Base-by-base conservation (phyloP, 139 green algal genomes). In the Chlamydomonas schloesseri region DNA sequence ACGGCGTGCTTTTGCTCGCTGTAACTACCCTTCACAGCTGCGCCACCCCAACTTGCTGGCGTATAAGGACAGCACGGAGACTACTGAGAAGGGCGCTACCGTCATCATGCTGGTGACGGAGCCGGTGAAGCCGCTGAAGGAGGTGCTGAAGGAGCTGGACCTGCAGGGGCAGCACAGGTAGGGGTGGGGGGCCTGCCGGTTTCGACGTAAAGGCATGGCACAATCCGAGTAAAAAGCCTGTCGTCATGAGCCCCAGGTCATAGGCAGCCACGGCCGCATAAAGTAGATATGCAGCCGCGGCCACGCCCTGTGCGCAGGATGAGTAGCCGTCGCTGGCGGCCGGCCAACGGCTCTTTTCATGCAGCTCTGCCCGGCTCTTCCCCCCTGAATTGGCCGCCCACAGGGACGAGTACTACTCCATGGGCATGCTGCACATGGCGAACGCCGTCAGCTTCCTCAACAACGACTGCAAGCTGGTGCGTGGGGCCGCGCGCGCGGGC, bases 361-460 rank as follows among this genome's bases (percentile, higher is more conserved):
- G n/a, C n/a, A n/a, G n/a, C n/a, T n/a, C n/a, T n/a, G n/a, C n/a
- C n/a, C n/a, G n/a, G n/a, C n/a, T n/a, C n/a, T n/a, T n/a, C n/a
- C n/a, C n/a, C n/a, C n/a, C n/a, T n/a, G n/a, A n/a, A n/a, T n/a
- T n/a, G n/a, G n/a, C n/a, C n/a, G n/a, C n/a, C n/a, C 64, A n/a
- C 89, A 95, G 96, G 80, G 89, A 98, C 76, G 93, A 99, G 81
- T 99, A 98, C 84, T 82, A 98, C 1, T 88, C 95, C 20, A 98
- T 98, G 92, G 97, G 98, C 20, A 88, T 99, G 50, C 84, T 96
- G 31, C 93, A 98, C 60, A 90, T 99, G 47, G 91, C 97, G 11
- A 94, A 95, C 65, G 98, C 97, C 15, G 90, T 99, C 20, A 96
- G 94, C 78, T 99, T 99, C 89, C 91, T 99, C 11, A 97, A 97